Percentiles rank a stretch among this genome's conserved stretches.
These are phyloP conservation scores for Flaveria bidentis DNA, from an alignment of 129 eudicot species.

Conservation along the genomic window DNA sequence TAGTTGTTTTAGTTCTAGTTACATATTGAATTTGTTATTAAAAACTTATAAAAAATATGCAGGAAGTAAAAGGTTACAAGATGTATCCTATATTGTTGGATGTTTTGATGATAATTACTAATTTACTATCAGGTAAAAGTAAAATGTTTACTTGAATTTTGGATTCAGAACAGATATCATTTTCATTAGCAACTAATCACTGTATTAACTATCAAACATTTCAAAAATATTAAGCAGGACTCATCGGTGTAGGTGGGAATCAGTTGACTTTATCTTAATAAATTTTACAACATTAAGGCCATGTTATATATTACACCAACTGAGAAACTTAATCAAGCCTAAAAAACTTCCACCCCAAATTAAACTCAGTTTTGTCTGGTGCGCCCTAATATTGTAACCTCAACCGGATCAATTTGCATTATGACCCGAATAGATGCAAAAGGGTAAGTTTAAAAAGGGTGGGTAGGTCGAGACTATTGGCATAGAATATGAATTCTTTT, in stretches of 20 bases:
- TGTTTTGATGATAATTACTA: background rate
- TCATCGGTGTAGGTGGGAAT: background rate
- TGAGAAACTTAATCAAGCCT: constrained; percentile 11
- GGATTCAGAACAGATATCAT: constrained; percentile 7
- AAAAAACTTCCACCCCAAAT: background rate
- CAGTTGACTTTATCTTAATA: background rate
- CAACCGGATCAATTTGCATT: background rate
- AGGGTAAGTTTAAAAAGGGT: too few relatives aligned
- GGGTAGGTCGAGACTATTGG: too few relatives aligned
- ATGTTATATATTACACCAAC: background rate
- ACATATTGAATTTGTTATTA: background rate
- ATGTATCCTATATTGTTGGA: background rate
- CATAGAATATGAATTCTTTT: too few relatives aligned
- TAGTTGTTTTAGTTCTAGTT: background rate
- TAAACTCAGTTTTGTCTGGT: constrained; percentile 3
- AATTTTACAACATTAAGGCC: background rate
- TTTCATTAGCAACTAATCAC: background rate
- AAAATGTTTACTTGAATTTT: constrained; percentile 2
- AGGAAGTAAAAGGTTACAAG: background rate
- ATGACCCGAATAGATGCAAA: background rate
- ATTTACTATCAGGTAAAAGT: background rate
- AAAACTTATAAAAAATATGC: background rate
- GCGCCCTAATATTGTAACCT: background rate
- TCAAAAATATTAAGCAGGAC: background rate
- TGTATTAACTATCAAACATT: background rate